A percentile compares a stretch with the other conserved stretches of the same genome.
Evolutionary conservation across 2,329 filamentous ascomycete species (phyloP).

Genomic region (Aspergillus quadricinctus): DNA sequence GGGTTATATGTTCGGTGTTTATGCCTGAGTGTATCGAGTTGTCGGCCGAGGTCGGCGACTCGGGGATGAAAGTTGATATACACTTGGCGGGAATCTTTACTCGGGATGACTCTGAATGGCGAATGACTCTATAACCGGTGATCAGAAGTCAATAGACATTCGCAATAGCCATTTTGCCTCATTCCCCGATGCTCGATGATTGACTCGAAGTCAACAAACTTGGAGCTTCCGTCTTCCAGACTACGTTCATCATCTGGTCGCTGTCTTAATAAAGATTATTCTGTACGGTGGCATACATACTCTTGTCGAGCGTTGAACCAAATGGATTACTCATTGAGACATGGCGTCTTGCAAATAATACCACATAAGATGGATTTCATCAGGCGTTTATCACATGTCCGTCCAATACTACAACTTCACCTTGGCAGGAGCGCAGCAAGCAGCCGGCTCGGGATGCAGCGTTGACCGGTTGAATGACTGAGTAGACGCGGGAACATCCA

Average conservation of each 20-base stretch:
- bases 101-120: neutral
- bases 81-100: too few species aligned
- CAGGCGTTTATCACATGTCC: neutral
- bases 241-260: neutral
- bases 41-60: neutral
- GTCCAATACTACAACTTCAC: conserved; percentile 21
- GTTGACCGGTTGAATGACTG: conserved; percentile 40
- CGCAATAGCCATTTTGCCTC: too few species aligned
- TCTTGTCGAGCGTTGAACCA: neutral
- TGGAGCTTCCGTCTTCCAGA: neutral
- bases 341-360: neutral
- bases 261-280: neutral
- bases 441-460: conserved; percentile 25
- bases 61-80: neutral
- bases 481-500: conserved; percentile 42
- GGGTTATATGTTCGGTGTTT: neutral
- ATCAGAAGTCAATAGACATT: too few species aligned
- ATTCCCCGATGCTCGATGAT: neutral
- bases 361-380: neutral
- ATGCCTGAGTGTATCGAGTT: neutral
- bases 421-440: conserved; percentile 20
- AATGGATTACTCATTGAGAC: neutral
- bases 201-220: neutral
- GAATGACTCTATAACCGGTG: neutral
- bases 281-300: neutral